Percentiles rank a stretch among this genome's conserved stretches.
These are phyloP conservation scores for Tuber brumale DNA, from an alignment of 495 filamentous ascomycete species.

Conservation along the genomic window DNA sequence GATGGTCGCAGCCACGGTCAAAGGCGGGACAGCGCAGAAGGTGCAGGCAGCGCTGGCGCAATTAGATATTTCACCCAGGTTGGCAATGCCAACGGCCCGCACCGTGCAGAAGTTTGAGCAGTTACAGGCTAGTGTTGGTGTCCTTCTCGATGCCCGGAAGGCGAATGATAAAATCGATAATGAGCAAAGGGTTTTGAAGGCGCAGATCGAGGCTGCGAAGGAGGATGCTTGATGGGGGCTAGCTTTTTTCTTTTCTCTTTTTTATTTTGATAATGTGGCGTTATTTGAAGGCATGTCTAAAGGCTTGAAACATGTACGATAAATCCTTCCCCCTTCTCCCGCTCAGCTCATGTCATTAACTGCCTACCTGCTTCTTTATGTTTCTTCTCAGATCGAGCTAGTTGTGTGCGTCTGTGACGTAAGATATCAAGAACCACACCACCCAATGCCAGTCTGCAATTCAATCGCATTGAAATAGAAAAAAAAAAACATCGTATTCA, in stretches of 20 bases:
- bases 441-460: neutral
- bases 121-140: slow-evolving; percentile 65
- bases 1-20: slow-evolving; percentile 36
- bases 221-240: slow-evolving; percentile 45
- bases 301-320: neutral
- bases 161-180: slow-evolving; percentile 75
- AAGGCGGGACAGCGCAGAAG: slow-evolving; percentile 39
- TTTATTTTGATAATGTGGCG: neutral
- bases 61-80: slow-evolving; percentile 66
- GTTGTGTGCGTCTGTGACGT: neutral
- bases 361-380: neutral
- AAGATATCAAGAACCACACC: neutral
- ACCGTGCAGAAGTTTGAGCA: slow-evolving; percentile 76
- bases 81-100: slow-evolving; percentile 77
- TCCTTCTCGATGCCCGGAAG: slow-evolving; percentile 75
- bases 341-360: neutral
- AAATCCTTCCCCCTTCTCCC: neutral
- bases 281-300: neutral
- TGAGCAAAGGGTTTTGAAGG: slow-evolving; percentile 68
- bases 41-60: slow-evolving; percentile 57
- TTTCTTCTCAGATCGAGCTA: neutral
- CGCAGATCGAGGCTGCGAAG: slow-evolving; percentile 54
- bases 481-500: neutral
- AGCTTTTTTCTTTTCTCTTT: neutral
- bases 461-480: neutral